Evolutionary conservation across 2,329 filamentous ascomycete genomes (phyloP).

Genomic region (Aspergillus pseudoglaucus): DNA sequence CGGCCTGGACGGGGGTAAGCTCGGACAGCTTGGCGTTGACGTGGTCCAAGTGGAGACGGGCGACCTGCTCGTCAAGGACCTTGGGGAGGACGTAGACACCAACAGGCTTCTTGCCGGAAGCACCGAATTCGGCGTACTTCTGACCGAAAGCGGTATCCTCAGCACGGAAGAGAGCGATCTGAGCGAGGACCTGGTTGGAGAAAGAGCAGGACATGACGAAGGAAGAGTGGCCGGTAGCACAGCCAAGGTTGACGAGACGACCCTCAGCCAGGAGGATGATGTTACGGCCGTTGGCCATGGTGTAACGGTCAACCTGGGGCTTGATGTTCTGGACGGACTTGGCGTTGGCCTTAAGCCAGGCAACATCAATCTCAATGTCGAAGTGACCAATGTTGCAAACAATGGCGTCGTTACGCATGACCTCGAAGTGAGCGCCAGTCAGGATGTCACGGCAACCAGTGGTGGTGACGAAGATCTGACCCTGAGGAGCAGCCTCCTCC

Average conservation of each 20-base stretch:
- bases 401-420: conserved; percentile 94
- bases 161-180: conserved; percentile 97
- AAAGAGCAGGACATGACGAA: conserved; percentile 99
- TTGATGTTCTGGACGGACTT: conserved; percentile 96
- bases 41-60: conserved; percentile 84
- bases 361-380: conserved; percentile 99
- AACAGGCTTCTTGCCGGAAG: conserved; percentile 79
- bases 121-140: conserved; percentile 96
- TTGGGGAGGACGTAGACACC: conserved; percentile 97
- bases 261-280: conserved; percentile 98
- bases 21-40: conserved; percentile 89
- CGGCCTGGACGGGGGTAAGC: conserved; percentile 78
- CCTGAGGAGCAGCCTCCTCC: conserved; percentile 83
- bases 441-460: conserved; percentile 99
- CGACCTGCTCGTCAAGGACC: conserved; percentile 98
- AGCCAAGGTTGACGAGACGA: conserved; percentile 98
- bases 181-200: conserved; percentile 99
- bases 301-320: conserved; percentile 98
- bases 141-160: conserved; percentile 77
- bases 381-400: conserved; percentile 99
- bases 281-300: conserved; percentile 87
- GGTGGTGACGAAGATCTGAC: conserved; percentile 99
- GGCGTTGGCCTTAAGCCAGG: conserved; percentile 97
- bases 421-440: conserved; percentile 83
- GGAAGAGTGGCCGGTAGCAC: conserved; percentile 96